Evolutionary conservation across 139 green algal species (phyloP), one percentile per base, ranked within the genome.

Genomic region (Gonium pectorale): DNA sequence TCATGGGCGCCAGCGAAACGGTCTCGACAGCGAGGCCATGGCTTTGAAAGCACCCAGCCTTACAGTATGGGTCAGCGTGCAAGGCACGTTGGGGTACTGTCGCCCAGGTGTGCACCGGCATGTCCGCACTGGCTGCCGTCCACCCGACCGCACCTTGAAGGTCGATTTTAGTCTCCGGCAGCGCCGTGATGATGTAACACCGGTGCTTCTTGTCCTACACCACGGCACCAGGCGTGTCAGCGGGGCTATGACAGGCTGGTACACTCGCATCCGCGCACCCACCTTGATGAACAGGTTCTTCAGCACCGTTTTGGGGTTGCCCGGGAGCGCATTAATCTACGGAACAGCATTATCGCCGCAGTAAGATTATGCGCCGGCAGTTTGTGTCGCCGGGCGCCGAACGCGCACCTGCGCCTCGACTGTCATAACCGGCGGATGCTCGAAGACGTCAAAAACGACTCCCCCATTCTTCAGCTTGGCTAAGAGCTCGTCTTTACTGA

Each of bases 141-240:
- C n/a, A n/a, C n/a, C n/a, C n/a, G n/a, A 13, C 27, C 87, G 59
- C 38, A 92, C 92, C 83, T 80, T 94, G 92, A 0, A 95, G 69
- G 73, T 96, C 93, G 13, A 96, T 84, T 38, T 92, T 96, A 5
- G 91, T 95, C 26, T 87, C 82, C 13, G 81, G 46, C 15, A 89
- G 59, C 9, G 93, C 91, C 15, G 92, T 93, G 38, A 96, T 83
- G 21, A 96, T 75, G 77, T 93, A 96, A n/a, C 91, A 83, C 37
- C 93, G 69, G 41, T 88, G 75, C 63, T 92, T 95, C 86, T 96
- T 96, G 79, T 96, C 93, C 93, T 96, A 77, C 49, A 22, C 21
- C 2, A n/a, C 26, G 26, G n/a, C 11, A 78, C 40, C 51, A 67
- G 49, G 33, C 66, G 51, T 60, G 15, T 8, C 56, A 41, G 27